Base-by-base conservation (phyloP, 352 stramenopile genomes). In the Pythium dissimile region DNA sequence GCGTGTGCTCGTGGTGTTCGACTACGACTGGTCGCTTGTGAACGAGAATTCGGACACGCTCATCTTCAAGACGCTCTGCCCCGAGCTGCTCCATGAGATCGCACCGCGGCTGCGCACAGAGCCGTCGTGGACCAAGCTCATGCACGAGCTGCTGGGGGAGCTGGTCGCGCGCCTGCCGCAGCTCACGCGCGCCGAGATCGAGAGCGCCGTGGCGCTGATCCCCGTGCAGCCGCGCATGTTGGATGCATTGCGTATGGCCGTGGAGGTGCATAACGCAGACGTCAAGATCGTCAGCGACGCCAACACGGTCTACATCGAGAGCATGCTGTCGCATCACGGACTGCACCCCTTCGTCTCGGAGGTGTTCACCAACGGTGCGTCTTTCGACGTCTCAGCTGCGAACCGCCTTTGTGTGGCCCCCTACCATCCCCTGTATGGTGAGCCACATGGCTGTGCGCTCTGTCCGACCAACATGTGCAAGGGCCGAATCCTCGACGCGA, bases 401-500 rank as follows among this genome's bases (percentile, higher is more conserved):
- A 67, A 47, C 15, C 65, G 75, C 2, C 67, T 92, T 26, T 66
- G 62, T 20, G 76, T 94, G 16, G 30, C 43, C 55, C 80, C 84
- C 23, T 92, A 76, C 47, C 76, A 94, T 34, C 26, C 71, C 8
- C 62, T 71, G 3, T 43, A 54, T 3, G 10, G 56, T 26, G 38
- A 60, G 35, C 66, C 80, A 5, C 84, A 91, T 21, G 76, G 66
- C 13, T 94, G 84, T 60, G 9, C 46, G 9, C 64, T 71, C 50
- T 94, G 81, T 18, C 84, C 80, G 0, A 60, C 69, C 26, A 92
- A 94, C 59, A 91, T 94, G 81, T 94, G 84, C 69, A 94, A 94
- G 59, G 84, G 70, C 26, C 54, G 54, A 28, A 89, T 93, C 32
- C 53, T 92, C 23, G 76, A 88, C 13, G 35, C 41, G 2, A 71